Base-by-base conservation (phyloP, 495 filamentous ascomycete genomes). In the Cairneyella variabilis region DNA sequence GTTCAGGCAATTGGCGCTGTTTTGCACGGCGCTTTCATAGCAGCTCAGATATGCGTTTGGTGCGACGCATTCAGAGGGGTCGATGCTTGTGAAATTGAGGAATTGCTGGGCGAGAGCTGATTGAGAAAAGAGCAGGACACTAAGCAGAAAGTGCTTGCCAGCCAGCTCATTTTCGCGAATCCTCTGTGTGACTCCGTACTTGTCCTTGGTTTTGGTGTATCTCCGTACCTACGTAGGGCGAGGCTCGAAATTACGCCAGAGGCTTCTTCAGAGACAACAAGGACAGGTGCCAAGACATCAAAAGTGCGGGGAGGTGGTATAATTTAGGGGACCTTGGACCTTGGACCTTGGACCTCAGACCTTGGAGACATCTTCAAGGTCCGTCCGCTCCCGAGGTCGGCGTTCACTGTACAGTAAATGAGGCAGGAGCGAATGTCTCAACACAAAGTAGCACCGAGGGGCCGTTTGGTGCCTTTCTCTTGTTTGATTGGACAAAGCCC, bases 41-140 rank as follows among this genome's bases (percentile, higher is more conserved):
- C 42, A 48, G 20, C 14, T 48, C n/a, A 27, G 9, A 26, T 55
- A 55, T 16, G 27, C 30, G 8, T 14, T 30, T 42, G 53, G 53
- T 12, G 53, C 42, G 4, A 48, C 44, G 16, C 53, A 55, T 25
- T 18, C 11, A 9, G 6, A 27, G 21, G 53, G 28, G 30, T 55
- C 53, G 43, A 55, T 48, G 3, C 25, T 44, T 2, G 32, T 39
- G 36, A 39, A 39, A n/a, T 39, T 39, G 36, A 39, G 3, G 36
- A 39, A 39, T 39, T 39, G 36, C 36, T 39, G 36, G 12, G 36
- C 36, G 5, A 6, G 12, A 3, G 18, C 36, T 39, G 36, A 12
- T 5, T 14, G n/a, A 17, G 18, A 5, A 6, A 39, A n/a, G 36
- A 39, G 36, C 14, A 39, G 12, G 14, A 17, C n/a, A n/a, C n/a